Conservation (phyloP, 2,329 filamentous ascomycete species). For the Diplodia sapinea region DNA sequence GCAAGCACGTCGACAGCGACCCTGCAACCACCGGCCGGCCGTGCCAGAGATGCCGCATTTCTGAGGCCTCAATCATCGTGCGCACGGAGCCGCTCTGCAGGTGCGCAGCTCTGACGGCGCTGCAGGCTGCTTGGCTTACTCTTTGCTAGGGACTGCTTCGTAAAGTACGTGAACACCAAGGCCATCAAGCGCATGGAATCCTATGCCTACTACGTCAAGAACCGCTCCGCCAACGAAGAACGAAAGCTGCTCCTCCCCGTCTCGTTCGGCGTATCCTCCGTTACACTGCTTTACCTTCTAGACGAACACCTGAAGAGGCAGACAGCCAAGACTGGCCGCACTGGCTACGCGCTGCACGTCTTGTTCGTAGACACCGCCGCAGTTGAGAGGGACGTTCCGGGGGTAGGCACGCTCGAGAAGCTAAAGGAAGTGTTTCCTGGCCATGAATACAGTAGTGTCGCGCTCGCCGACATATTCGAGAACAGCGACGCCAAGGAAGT, state of each 20-base stretch:
- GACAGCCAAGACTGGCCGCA: constrained; percentile 65
- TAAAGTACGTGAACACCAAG: constrained; percentile 78
- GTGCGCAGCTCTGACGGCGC: constrained; percentile 46
- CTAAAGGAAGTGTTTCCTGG: constrained; percentile 65
- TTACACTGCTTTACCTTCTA: constrained; percentile 76
- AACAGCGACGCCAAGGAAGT: not conserved
- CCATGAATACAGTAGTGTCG: constrained; percentile 66
- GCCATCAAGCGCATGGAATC: constrained; percentile 76
- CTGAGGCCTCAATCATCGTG: constrained; percentile 59
- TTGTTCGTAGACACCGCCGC: constrained; percentile 52
- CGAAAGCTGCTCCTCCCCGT: constrained; percentile 75
- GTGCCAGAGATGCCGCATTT: constrained; percentile 64
- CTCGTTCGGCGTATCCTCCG: constrained; percentile 82
- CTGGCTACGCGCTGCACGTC: constrained; percentile 71
- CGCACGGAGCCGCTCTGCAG: constrained; percentile 66
- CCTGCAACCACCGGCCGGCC: constrained; percentile 36
- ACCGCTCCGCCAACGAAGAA: constrained; percentile 51
- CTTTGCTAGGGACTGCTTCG: constrained; percentile 72
- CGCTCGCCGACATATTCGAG: constrained; percentile 64
- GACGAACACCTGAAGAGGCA: constrained; percentile 72
- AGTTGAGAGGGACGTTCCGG: constrained; percentile 59
- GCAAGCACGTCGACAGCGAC: constrained; percentile 37
- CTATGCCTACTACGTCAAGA: constrained; percentile 58
- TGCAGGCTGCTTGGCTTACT: constrained; percentile 9
- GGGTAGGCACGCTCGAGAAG: constrained; percentile 46